Percentiles rank a stretch among this genome's conserved stretches.
Conservation (phyloP, 2,329 filamentous ascomycete species). For the Colletotrichum theobromicola region DNA sequence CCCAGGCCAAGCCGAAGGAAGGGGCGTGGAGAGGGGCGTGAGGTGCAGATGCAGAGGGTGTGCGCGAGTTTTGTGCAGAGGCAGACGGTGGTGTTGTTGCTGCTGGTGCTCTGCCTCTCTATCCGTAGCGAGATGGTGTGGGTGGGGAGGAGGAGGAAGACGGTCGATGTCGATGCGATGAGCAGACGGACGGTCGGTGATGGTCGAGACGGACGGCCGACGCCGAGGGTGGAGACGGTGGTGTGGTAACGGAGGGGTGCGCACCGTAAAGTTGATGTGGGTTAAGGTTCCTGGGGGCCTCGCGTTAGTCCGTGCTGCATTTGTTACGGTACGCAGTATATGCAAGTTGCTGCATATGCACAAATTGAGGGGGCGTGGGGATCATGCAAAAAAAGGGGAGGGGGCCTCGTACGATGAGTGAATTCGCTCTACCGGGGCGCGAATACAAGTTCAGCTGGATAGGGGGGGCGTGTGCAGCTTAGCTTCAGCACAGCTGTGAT, state of each 20-base stretch:
- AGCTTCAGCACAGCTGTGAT: background rate
- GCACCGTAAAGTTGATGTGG: background rate
- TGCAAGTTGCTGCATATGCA: background rate
- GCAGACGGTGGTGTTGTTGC: background rate
- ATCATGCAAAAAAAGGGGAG: background rate
- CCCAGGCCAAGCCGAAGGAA: slow-evolving; percentile 12
- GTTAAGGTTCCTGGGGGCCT: background rate
- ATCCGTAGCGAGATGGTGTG: background rate
- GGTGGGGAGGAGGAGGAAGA: background rate
- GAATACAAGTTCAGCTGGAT: background rate
- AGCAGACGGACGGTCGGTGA: background rate
- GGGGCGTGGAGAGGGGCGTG: background rate
- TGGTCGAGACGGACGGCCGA: background rate
- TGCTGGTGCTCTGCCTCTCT: background rate
- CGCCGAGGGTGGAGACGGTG: background rate
- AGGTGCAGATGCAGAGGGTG: background rate
- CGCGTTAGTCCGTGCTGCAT: background rate
- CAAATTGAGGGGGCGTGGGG: background rate
- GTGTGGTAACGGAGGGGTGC: background rate
- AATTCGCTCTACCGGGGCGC: slow-evolving; percentile 3
- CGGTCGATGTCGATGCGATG: background rate
- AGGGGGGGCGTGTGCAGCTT: slow-evolving; percentile 9
- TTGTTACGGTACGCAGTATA: background rate
- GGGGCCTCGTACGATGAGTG: background rate
- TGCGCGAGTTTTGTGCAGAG: background rate